Conservation (phyloP, 805 yeast genomes). For the Helenozyma rhizophorensis region DNA sequence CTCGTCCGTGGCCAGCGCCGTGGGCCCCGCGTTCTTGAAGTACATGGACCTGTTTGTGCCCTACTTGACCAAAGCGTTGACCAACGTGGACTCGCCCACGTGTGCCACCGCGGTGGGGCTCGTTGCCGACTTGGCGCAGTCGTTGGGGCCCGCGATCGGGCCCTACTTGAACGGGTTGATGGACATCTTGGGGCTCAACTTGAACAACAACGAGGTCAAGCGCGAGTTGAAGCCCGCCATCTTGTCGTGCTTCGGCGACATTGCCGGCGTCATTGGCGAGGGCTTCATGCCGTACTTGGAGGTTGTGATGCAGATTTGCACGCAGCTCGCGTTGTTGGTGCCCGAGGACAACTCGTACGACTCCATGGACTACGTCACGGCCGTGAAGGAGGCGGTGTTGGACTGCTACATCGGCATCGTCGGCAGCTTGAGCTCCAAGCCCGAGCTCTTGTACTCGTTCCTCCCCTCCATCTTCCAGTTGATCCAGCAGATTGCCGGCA, state of each 20-base stretch:
- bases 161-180: constrained; percentile 79
- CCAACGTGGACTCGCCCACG: constrained; percentile 77
- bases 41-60: constrained; percentile 85
- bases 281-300: constrained; percentile 72
- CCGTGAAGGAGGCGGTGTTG: constrained; percentile 80
- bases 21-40: constrained; percentile 64
- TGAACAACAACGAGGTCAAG: constrained; percentile 63
- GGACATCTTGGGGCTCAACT: constrained; percentile 72
- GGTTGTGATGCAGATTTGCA: constrained; percentile 76
- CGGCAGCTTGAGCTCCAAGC: constrained; percentile 74
- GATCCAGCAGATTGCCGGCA: constrained; percentile 54
- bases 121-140: constrained; percentile 90
- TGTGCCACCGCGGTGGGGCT: constrained; percentile 91
- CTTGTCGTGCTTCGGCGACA: constrained; percentile 91
- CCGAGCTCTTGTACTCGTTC: constrained; percentile 61
- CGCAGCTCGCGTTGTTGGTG: constrained; percentile 55
- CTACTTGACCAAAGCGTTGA: constrained; percentile 70
- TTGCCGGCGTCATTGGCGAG: constrained; percentile 82
- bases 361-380: constrained; percentile 66
- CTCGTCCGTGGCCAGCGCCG: constrained; percentile 81
- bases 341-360: constrained; percentile 71
- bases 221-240: constrained; percentile 84
- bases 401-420: constrained; percentile 96
- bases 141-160: constrained; percentile 68
- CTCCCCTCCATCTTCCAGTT: constrained; percentile 69